Percentiles rank a stretch among this genome's conserved stretches.
Evolutionary conservation across 164 flowering plant species (phyloP).

Genomic region (Paratinospora sagittata): DNA sequence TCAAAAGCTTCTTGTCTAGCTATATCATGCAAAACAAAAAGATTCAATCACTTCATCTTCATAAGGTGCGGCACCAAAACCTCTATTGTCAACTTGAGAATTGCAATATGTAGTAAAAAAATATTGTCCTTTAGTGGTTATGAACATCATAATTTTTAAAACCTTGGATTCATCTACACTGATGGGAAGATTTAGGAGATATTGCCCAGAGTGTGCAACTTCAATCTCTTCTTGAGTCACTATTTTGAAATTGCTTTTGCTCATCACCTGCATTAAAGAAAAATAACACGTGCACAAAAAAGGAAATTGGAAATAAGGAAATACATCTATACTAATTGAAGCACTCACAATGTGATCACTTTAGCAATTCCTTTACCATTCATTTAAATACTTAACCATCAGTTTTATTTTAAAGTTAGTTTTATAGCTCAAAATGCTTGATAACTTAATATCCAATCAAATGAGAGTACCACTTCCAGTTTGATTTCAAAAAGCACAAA

Average conservation of each 20-base stretch:
- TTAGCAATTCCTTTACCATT: too few species aligned
- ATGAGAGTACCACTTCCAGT: neutral
- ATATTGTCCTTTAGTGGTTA: neutral
- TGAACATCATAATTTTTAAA: neutral
- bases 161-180: constrained; percentile 89
- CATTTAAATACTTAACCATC: too few species aligned
- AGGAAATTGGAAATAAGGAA: neutral
- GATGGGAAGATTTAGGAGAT: constrained; percentile 92
- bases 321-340: too few species aligned
- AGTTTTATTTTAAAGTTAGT: too few species aligned
- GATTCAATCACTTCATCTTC: neutral
- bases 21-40: constrained; percentile 22
- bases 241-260: constrained; percentile 87
- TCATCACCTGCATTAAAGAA: constrained; percentile 54
- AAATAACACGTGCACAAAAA: neutral
- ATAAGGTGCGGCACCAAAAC: neutral
- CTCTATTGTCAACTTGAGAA: constrained; percentile 6
- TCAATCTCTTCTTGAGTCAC: constrained; percentile 73
- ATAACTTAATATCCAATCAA: neutral
- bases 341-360: too few species aligned
- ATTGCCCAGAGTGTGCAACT: constrained; percentile 81
- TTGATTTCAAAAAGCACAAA: neutral
- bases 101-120: neutral
- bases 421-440: neutral
- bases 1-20: constrained; percentile 82